phyloP scores from a whole-genome alignment of 106 monocot species.

The Triglochin maritima region DNA sequence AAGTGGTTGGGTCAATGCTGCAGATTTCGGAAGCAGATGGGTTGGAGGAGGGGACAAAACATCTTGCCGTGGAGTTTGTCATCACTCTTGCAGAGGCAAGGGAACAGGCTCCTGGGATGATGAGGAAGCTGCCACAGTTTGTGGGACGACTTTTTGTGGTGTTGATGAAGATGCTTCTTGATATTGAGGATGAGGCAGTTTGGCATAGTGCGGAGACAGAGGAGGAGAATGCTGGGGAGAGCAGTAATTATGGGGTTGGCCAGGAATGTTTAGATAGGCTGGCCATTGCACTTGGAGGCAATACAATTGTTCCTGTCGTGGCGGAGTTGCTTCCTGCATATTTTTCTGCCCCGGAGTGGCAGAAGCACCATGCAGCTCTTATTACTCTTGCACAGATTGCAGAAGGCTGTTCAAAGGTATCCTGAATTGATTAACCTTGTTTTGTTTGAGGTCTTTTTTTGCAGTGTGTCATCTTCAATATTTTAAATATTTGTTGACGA shows the following conservation, averaged over 20 bases:
- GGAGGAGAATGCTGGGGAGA: constrained; percentile 96
- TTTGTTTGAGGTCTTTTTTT: neutral
- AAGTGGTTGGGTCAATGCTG: constrained; percentile 72
- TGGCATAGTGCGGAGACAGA: constrained; percentile 82
- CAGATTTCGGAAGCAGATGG: constrained; percentile 71
- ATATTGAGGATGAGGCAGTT: constrained; percentile 74
- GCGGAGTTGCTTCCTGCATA: constrained; percentile 69
- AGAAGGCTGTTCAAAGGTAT: constrained; percentile 93
- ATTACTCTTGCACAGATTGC: constrained; percentile 97
- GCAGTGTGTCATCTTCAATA: neutral
- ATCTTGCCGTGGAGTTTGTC: constrained; percentile 90
- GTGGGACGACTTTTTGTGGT: constrained; percentile 76
- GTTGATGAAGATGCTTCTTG: constrained; percentile 84
- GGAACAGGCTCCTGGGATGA: constrained; percentile 65
- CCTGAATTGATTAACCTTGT: neutral
- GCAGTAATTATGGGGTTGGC: constrained; percentile 70
- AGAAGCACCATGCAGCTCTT: constrained; percentile 91
- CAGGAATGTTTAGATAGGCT: constrained; percentile 89
- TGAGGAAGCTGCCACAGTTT: constrained; percentile 78
- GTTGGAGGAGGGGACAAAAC: constrained; percentile 81
- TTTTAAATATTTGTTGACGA: too few relatives aligned
- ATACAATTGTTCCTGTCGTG: constrained; percentile 82
- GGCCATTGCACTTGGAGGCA: constrained; percentile 84
- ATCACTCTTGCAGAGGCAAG: constrained; percentile 88
- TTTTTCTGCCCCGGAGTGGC: constrained; percentile 81